phyloP scores from a whole-genome alignment of 2,329 filamentous ascomycete genomes.

The Fusarium drepaniforme region DNA sequence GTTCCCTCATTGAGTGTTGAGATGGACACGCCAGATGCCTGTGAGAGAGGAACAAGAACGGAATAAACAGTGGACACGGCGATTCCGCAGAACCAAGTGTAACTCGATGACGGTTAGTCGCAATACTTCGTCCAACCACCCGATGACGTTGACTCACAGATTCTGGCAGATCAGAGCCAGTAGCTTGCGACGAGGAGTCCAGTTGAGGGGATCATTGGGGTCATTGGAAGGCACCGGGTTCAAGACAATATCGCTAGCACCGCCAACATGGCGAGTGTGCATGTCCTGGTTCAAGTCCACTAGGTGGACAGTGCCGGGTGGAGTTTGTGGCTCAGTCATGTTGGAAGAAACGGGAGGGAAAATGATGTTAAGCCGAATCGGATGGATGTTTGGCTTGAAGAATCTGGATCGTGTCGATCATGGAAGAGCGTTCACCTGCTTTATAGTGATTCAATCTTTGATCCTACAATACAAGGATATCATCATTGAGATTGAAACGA shows the following conservation, averaged over 20 bases:
- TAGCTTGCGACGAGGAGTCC: conserved; percentile 50
- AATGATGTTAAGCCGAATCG: background rate
- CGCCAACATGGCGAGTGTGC: conserved; percentile 48
- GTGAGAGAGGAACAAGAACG: conserved; percentile 51
- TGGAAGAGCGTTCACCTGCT: background rate
- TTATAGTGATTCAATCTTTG: background rate
- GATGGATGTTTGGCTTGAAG: background rate
- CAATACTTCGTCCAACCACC: accelerated
- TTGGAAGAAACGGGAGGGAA: background rate
- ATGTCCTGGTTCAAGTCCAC: conserved; percentile 53
- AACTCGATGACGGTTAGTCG: conserved; percentile 39
- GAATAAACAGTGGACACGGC: conserved; percentile 55
- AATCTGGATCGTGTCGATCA: background rate
- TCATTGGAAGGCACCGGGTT: conserved; percentile 63
- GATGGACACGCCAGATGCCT: conserved; percentile 48
- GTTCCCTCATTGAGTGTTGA: conserved; percentile 54
- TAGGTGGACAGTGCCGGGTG: conserved; percentile 57
- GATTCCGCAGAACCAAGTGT: conserved; percentile 55
- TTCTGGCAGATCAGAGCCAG: conserved; percentile 45
- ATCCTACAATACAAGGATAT: background rate
- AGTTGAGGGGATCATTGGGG: conserved; percentile 66
- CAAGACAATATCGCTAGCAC: conserved; percentile 58
- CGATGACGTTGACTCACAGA: conserved; percentile 34
- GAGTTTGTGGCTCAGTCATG: conserved; percentile 1
- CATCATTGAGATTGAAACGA: background rate